Conservation (phyloP, 2,329 filamentous ascomycete genomes). For the Sclerotinia minor region DNA sequence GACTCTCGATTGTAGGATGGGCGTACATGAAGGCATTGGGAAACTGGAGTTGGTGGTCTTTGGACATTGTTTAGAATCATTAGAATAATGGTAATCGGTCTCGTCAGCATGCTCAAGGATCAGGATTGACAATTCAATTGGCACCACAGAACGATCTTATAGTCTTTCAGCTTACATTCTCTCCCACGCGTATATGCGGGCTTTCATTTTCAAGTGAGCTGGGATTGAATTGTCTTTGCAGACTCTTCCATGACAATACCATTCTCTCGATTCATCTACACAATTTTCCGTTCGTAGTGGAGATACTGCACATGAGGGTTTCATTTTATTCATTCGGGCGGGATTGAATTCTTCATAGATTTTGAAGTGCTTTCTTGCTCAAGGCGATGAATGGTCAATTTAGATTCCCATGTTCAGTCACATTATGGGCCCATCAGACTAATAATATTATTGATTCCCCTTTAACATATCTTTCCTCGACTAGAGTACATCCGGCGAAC, state of each 20-base stretch:
- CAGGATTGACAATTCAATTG: neutral
- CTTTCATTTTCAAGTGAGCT: neutral
- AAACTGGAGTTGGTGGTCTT: slow-evolving; percentile 6
- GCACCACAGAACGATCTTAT: neutral
- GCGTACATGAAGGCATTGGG: neutral
- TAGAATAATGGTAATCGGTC: neutral
- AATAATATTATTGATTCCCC: too few species aligned
- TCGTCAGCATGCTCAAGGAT: neutral
- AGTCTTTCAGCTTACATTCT: neutral
- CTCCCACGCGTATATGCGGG: too few species aligned
- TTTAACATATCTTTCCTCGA: neutral
- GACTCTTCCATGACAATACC: too few species aligned
- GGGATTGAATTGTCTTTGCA: neutral
- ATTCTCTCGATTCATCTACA: neutral
- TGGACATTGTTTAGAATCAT: neutral
- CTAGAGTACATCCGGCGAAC: neutral
- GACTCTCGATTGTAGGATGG: neutral
- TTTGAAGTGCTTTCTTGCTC: neutral
- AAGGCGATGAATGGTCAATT: neutral
- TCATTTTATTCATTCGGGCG: neutral
- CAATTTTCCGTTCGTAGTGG: neutral
- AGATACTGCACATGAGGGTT: neutral
- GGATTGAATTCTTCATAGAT: neutral
- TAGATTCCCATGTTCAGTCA: neutral
- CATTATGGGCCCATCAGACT: too few species aligned